phyloP scores from a whole-genome alignment of 257 asterid genomes.

The Anisodus acutangulus region DNA sequence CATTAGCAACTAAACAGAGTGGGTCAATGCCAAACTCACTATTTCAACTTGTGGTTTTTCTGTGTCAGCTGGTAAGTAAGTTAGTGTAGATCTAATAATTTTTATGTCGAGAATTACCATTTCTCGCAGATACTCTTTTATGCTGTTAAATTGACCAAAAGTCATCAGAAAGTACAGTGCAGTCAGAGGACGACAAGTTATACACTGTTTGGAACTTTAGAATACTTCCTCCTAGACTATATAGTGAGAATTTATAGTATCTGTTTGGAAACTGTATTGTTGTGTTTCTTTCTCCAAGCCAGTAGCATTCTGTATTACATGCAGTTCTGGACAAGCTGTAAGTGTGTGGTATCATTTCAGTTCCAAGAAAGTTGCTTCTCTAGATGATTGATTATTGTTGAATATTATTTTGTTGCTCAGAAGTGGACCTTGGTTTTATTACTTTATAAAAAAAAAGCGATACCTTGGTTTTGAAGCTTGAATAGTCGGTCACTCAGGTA shows the following conservation, averaged over 20 bases:
- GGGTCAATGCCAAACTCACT: neutral
- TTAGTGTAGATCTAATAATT: neutral
- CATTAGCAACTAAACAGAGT: neutral
- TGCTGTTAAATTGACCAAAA: neutral
- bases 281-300: neutral
- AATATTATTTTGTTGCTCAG: neutral
- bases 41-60: neutral
- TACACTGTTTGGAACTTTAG: neutral
- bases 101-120: neutral
- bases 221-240: constrained; percentile 6
- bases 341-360: neutral
- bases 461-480: neutral
- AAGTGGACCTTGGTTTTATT: constrained; percentile 6
- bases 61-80: neutral
- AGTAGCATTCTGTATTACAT: neutral
- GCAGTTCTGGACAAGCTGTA: neutral
- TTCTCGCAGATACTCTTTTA: neutral
- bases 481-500: neutral
- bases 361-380: neutral
- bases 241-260: neutral
- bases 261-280: neutral
- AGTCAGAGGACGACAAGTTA: neutral
- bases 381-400: neutral
- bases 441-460: neutral
- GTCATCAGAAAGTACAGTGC: neutral